Percentiles rank a stretch among this genome's conserved stretches.
phyloP scores from a whole-genome alignment of 1,139 yeast species.

The Taphrina wiesneri region DNA sequence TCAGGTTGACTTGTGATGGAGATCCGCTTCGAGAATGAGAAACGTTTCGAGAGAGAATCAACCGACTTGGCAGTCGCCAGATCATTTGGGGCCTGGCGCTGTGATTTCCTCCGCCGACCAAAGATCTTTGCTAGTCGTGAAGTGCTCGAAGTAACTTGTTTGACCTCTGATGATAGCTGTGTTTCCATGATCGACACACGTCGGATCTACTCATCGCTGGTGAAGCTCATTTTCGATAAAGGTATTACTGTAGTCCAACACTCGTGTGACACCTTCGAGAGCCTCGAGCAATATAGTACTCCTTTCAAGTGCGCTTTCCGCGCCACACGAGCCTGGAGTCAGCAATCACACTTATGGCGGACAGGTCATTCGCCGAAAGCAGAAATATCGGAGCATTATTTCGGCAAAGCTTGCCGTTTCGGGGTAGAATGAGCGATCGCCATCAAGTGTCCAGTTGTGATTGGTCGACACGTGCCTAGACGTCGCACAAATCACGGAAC shows the following conservation, averaged over 20 bases:
- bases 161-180: neutral
- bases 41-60: neutral
- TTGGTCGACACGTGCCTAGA: too few relatives aligned
- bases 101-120: neutral
- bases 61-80: neutral
- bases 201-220: too few relatives aligned
- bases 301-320: neutral
- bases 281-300: neutral
- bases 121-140: neutral
- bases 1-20: neutral
- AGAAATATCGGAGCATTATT: neutral
- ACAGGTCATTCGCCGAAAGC: neutral
- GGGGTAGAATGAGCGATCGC: neutral
- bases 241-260: too few relatives aligned
- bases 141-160: neutral
- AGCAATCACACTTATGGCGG: neutral
- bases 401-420: too few relatives aligned
- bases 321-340: neutral
- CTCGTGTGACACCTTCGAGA: too few relatives aligned
- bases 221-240: too few relatives aligned
- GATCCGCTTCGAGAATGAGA: neutral
- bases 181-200: neutral
- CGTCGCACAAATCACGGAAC: too few relatives aligned
- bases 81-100: neutral
- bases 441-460: neutral